Evolutionary conservation across 2,329 filamentous ascomycete genomes (phyloP), one percentile per base, ranked within the genome.

Genomic region (Chaetomium globosum): DNA sequence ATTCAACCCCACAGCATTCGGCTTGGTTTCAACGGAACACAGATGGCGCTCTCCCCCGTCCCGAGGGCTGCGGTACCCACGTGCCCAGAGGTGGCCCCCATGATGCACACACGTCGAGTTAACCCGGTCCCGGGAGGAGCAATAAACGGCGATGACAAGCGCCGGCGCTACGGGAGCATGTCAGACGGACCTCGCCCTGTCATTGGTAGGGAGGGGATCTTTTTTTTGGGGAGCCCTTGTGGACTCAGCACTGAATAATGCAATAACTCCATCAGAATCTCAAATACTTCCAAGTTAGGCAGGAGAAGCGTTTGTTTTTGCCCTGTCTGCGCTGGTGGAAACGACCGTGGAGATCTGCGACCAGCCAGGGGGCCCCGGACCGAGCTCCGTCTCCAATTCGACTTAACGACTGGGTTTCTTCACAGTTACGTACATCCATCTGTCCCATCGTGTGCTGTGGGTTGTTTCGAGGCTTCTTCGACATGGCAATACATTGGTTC

Each of bases 91-190:
- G 28, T 26, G 26, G 48, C 51, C 54, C 61, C 61, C 54, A 43
- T 31, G 10, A 26, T 39, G 59, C 59, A 55, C 21, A 28, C 33
- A 43, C 39, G 16, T 43, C 39, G 39, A 43, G 26, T 26, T 26
- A 26, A 30, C 59, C 52, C 28, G 59, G 52, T 51, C 51, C 58
- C 54, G 61, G 57, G 52, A 65, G 57, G 57, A 65, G 52, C 63
- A 65, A 65, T 61, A 65, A 61, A 57, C 60, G 26, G 30, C 51
- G 16, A 43, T 21, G 52, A 43, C 61, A 67, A 67, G 67, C 67
- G 67, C 65, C 65, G 51, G 61, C 67, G 67, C 65, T 67, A 67
- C 65, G 63, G 61, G 52, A 66, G 43, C 63, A 64, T 53, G 52
- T 58, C 46, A 57, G 39, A 49, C 51, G 36, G 30, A 33, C 21